These are phyloP conservation scores for Jasminum sambac DNA, from an alignment of 257 asterid species.

Conservation along the genomic window DNA sequence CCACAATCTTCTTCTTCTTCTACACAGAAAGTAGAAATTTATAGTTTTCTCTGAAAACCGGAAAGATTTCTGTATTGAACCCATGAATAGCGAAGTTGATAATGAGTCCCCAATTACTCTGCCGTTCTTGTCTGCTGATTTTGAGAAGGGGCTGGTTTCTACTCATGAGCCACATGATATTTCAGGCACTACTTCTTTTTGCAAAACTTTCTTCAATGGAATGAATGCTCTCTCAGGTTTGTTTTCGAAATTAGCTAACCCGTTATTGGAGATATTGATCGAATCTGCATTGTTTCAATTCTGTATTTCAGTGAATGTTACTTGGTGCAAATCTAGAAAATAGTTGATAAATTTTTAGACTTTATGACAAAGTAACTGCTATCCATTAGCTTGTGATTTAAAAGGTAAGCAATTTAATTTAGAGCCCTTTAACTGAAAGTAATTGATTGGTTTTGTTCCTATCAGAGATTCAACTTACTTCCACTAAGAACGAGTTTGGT, in stretches of 20 bases:
- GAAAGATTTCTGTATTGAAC: not conserved
- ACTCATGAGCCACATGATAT: constrained; percentile 1
- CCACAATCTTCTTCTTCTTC: not conserved
- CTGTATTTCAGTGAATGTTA: not conserved
- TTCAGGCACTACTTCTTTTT: constrained; percentile 63
- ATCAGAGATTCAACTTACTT: not conserved
- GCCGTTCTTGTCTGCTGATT: constrained; percentile 31
- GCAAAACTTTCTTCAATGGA: constrained; percentile 86
- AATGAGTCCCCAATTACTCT: constrained; percentile 17
- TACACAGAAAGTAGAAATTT: not conserved
- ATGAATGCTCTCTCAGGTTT: constrained; percentile 70
- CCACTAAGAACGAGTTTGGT: not conserved
- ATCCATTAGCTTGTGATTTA: not conserved
- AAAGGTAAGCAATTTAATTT: not conserved
- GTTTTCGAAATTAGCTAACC: not conserved
- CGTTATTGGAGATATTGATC: not conserved
- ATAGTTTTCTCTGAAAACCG: not conserved
- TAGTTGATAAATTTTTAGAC: not conserved
- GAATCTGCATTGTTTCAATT: not conserved
- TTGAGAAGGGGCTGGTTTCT: not conserved
- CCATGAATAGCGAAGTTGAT: constrained; percentile 32
- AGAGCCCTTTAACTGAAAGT: not conserved
- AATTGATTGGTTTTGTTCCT: not conserved
- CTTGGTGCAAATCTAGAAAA: not conserved
- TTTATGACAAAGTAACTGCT: not conserved